Evolutionary conservation across 805 yeast genomes (phyloP).

Genomic region (Wickerhamiella sergipiensis): DNA sequence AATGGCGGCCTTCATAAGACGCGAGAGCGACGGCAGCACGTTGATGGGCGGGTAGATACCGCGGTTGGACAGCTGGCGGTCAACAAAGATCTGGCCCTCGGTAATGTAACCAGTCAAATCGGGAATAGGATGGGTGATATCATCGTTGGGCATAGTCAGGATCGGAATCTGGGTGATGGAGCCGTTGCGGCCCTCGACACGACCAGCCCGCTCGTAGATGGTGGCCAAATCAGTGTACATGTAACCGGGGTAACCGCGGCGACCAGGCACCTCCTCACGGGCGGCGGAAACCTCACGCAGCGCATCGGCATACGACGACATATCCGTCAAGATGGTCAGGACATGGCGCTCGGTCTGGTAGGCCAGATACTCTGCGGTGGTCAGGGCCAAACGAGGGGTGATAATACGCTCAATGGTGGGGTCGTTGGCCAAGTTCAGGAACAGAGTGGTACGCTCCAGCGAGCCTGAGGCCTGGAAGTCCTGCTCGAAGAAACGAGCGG

Average conservation of each 20-base stretch:
- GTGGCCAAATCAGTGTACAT: constrained; percentile 99
- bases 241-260: constrained; percentile 99
- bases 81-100: constrained; percentile 96
- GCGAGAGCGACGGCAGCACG: constrained; percentile 91
- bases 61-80: constrained; percentile 89
- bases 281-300: constrained; percentile 99
- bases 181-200: constrained; percentile 99
- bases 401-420: constrained; percentile 99
- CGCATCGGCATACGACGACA: constrained; percentile 99
- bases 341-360: constrained; percentile 99
- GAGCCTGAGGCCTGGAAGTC: constrained; percentile 99
- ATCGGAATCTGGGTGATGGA: constrained; percentile 98
- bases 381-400: constrained; percentile 96
- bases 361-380: constrained; percentile 97
- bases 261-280: constrained; percentile 99
- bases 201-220: constrained; percentile 98
- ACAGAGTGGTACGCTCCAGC: constrained; percentile 90
- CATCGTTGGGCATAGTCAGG: constrained; percentile 99
- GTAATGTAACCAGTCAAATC: constrained; percentile 99
- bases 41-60: constrained; percentile 99
- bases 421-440: constrained; percentile 95
- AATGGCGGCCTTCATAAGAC: constrained; percentile 98
- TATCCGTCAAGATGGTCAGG: constrained; percentile 92
- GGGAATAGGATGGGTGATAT: constrained; percentile 98
- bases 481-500: constrained; percentile 96